These are phyloP conservation scores for Trichoderma simmonsii DNA, from an alignment of 2,329 filamentous ascomycete species.

Conservation along the genomic window DNA sequence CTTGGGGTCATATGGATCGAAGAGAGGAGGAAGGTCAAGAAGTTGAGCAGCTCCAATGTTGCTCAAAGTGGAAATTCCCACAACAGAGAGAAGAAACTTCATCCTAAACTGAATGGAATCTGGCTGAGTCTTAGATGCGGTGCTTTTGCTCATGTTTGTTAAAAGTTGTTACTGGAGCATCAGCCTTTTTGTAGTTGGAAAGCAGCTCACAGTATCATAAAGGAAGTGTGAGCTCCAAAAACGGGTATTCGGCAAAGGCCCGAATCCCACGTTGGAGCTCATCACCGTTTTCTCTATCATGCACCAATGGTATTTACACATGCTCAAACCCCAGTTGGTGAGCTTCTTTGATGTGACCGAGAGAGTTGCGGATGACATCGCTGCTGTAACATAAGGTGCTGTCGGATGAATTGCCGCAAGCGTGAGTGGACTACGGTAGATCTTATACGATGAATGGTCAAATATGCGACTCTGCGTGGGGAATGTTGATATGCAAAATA, in stretches of 20 bases:
- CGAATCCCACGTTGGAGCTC: not conserved
- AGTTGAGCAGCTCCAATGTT: not conserved
- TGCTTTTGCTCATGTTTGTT: not conserved
- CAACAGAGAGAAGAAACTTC: not conserved
- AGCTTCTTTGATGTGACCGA: not conserved
- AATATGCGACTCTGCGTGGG: not conserved
- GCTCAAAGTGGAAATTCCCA: not conserved
- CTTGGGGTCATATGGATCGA: not conserved
- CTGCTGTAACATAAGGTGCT: not conserved
- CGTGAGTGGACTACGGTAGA: not conserved
- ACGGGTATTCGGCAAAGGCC: not conserved
- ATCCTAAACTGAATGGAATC: not conserved
- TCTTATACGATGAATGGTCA: not conserved
- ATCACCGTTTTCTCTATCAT: not conserved
- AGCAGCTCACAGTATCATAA: not conserved
- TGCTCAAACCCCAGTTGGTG: not conserved
- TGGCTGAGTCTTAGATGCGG: not conserved
- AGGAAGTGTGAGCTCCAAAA: not conserved
- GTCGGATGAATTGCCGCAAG: not conserved
- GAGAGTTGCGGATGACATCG: not conserved
- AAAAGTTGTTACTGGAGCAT: accelerated
- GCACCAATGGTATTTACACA: not conserved
- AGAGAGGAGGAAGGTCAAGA: not conserved
- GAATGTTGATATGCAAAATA: not conserved
- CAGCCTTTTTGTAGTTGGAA: not conserved